phyloP scores from a whole-genome alignment of 345 rosid species.

The Cardamine occulta region DNA sequence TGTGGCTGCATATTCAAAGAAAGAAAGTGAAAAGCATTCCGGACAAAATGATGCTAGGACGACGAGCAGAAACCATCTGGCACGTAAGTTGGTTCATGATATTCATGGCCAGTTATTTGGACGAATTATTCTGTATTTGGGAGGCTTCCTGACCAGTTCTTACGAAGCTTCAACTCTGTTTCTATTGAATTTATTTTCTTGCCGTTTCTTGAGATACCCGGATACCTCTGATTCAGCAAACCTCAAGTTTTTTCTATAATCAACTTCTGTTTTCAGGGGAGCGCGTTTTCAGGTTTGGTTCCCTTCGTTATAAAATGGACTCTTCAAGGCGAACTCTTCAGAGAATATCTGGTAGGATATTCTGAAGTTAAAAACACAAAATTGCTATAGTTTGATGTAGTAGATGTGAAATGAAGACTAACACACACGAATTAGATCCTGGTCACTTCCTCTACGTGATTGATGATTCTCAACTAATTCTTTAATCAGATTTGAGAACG shows the following conservation, averaged over 20 bases:
- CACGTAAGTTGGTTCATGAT: constrained; percentile 53
- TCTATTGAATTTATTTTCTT: constrained; percentile 23
- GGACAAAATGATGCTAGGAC: constrained; percentile 43
- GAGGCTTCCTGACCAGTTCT: constrained; percentile 37
- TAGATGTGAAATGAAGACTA: constrained; percentile 18
- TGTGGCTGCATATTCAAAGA: constrained; percentile 78
- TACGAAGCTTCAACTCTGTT: constrained; percentile 25
- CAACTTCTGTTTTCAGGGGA: constrained; percentile 56
- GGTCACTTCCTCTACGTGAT: constrained; percentile 30
- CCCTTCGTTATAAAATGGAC: constrained; percentile 87
- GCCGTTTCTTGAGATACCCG: constrained; percentile 20
- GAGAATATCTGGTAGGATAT: constrained; percentile 68
- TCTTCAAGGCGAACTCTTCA: constrained; percentile 88
- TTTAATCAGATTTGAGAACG: constrained; percentile 17
- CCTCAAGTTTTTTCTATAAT: constrained; percentile 6
- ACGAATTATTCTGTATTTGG: constrained; percentile 2
- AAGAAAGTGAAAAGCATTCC: constrained; percentile 62
- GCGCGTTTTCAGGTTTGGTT: constrained; percentile 83
- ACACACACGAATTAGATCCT: background rate
- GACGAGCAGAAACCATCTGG: constrained; percentile 50
- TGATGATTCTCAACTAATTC: constrained; percentile 23
- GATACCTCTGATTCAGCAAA: constrained; percentile 25
- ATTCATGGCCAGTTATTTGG: constrained; percentile 37
- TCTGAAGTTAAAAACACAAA: constrained; percentile 14
- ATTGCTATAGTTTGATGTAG: background rate